phyloP scores from a whole-genome alignment of 495 filamentous ascomycete species.

The Neurospora terricola region DNA sequence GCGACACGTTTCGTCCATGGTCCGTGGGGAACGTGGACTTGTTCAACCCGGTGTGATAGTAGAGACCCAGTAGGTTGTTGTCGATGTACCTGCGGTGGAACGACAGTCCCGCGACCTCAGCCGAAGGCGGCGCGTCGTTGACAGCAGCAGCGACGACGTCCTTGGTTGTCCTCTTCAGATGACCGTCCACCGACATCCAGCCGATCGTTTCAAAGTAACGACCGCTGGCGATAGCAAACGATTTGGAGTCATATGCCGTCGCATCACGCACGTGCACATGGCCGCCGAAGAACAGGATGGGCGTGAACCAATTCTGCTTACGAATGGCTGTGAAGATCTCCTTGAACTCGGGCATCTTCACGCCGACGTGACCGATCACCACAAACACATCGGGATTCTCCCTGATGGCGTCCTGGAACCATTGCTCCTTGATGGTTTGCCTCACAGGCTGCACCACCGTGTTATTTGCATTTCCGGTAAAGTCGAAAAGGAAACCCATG shows the following conservation, averaged over 20 bases:
- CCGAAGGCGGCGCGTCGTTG: constrained; percentile 3
- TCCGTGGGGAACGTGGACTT: constrained; percentile 64
- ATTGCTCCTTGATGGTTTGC: constrained; percentile 68
- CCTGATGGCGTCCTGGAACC: constrained; percentile 81
- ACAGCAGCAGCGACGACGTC: constrained; percentile 9
- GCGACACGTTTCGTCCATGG: constrained; percentile 62
- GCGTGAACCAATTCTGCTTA: constrained; percentile 61
- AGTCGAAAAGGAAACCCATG: constrained; percentile 92
- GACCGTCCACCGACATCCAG: constrained; percentile 78
- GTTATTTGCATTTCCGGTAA: constrained; percentile 79
- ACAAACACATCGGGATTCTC: constrained; percentile 85
- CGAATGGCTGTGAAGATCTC: constrained; percentile 72
- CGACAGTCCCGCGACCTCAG: constrained; percentile 13
- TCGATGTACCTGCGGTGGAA: constrained; percentile 86
- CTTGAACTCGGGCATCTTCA: constrained; percentile 68
- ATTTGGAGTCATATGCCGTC: constrained; percentile 66
- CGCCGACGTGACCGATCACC: constrained; percentile 76
- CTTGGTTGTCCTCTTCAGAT: constrained; percentile 31
- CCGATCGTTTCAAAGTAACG: constrained; percentile 97
- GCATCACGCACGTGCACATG: constrained; percentile 88
- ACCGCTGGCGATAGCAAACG: constrained; percentile 79
- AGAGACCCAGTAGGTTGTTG: constrained; percentile 79
- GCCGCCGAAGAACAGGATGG: constrained; percentile 90
- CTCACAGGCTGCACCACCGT: constrained; percentile 72
- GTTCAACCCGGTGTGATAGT: constrained; percentile 70